Percentiles rank a stretch among this genome's conserved stretches.
These are phyloP conservation scores for Arthrobotrys sinensis DNA, from an alignment of 2,329 filamentous ascomycete genomes.

Conservation along the genomic window DNA sequence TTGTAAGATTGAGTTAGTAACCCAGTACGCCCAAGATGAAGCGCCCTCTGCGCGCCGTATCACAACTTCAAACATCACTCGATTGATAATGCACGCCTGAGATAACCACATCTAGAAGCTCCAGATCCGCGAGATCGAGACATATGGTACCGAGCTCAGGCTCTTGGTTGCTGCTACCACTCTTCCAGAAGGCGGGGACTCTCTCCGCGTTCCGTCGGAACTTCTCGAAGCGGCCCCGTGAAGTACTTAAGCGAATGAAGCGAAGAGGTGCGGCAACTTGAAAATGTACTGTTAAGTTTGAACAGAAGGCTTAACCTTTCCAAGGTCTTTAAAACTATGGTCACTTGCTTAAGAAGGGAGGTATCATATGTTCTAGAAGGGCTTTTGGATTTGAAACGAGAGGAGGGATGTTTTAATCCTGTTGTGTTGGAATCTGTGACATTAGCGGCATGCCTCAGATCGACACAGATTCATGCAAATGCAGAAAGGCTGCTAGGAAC, in stretches of 20 bases:
- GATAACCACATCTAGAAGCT: conserved; percentile 5
- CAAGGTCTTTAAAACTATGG: not conserved
- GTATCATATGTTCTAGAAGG: not conserved
- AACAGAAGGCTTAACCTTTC: not conserved
- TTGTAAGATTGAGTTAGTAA: too few relatives aligned
- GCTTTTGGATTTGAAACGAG: not conserved
- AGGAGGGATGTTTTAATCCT: not conserved
- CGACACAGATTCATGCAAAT: conserved; percentile 19
- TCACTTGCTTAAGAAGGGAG: not conserved
- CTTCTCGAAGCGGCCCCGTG: not conserved
- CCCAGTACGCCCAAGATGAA: not conserved
- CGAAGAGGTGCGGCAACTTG: not conserved
- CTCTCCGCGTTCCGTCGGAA: not conserved
- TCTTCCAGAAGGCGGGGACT: conserved; percentile 10
- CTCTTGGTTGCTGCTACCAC: not conserved
- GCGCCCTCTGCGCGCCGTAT: not conserved
- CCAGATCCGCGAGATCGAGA: not conserved
- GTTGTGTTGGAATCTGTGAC: conserved; percentile 16
- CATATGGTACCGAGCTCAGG: not conserved
- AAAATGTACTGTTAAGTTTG: not conserved
- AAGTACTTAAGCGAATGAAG: not conserved
- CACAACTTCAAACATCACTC: not conserved
- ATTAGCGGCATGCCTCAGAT: conserved; percentile 20
- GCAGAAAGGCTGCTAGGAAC: not conserved
- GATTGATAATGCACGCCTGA: not conserved